Percentiles rank a stretch among this genome's conserved stretches.
These are phyloP conservation scores for Diaporthe longicolla DNA, from an alignment of 2,329 filamentous ascomycete genomes.

Conservation along the genomic window DNA sequence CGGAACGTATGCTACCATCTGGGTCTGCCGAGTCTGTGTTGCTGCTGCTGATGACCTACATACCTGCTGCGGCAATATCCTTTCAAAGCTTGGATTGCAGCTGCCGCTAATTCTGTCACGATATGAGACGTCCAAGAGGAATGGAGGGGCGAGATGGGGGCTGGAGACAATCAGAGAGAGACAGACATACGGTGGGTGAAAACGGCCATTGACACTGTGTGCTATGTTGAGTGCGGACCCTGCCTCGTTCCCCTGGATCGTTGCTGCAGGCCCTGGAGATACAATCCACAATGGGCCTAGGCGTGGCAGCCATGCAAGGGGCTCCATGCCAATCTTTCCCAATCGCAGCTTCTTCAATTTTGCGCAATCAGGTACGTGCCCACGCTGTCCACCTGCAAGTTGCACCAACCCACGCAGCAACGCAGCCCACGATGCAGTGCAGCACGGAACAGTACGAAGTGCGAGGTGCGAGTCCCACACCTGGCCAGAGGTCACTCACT, in stretches of 20 bases:
- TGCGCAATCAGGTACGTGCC: conserved; percentile 30
- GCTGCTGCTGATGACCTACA: background rate
- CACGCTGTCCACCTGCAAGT: conserved; percentile 13
- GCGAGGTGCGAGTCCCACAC: conserved; percentile 10
- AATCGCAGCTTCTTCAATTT: conserved; percentile 22
- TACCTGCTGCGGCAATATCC: background rate
- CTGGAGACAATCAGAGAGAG: background rate
- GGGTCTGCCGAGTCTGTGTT: background rate
- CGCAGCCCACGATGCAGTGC: conserved; percentile 5
- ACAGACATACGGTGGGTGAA: background rate
- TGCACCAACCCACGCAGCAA: background rate
- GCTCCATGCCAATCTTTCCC: conserved; percentile 29
- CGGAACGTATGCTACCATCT: conserved; percentile 2
- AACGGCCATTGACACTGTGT: background rate
- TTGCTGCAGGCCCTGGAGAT: conserved; percentile 32
- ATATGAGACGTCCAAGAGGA: background rate
- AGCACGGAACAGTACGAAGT: conserved; percentile 11
- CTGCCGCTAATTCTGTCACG: background rate
- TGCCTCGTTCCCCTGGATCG: conserved; percentile 33
- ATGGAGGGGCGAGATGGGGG: background rate
- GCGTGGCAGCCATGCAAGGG: conserved; percentile 34
- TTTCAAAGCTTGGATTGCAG: background rate
- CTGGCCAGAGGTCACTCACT: background rate
- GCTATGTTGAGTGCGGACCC: background rate
- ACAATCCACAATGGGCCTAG: conserved; percentile 17